A percentile compares a stretch with the other conserved stretches of the same genome.
Evolutionary conservation across 768 basidiomycete genomes (phyloP).

Genomic region (Boletus rex-veris): DNA sequence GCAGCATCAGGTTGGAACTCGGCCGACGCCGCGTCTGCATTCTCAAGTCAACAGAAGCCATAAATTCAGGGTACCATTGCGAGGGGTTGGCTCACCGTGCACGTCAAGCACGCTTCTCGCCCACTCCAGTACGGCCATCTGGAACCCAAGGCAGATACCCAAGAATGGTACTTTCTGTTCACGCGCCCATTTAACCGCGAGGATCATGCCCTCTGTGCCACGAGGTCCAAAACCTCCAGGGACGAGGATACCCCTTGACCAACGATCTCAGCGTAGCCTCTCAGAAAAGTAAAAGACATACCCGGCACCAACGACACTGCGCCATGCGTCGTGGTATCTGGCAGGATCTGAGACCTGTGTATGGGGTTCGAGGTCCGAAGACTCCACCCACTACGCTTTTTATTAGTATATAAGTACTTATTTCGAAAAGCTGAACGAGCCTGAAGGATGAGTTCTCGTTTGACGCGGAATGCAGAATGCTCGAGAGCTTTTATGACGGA

Average conservation of each 20-base stretch:
- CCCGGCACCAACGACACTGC: slow-evolving; percentile 86
- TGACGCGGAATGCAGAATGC: slow-evolving; percentile 93
- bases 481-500: slow-evolving; percentile 95
- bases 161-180: slow-evolving; percentile 94
- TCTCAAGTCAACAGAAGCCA: slow-evolving; percentile 8
- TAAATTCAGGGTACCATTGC: neutral
- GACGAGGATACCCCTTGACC: slow-evolving; percentile 84
- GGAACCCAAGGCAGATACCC: slow-evolving; percentile 97
- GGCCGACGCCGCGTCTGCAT: slow-evolving; percentile 74
- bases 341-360: slow-evolving; percentile 78
- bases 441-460: slow-evolving; percentile 75
- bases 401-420: slow-evolving; percentile 5
- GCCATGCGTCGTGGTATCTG: slow-evolving; percentile 94
- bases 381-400: slow-evolving; percentile 83
- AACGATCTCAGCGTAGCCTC: slow-evolving; percentile 9
- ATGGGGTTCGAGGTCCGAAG: slow-evolving; percentile 82
- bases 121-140: slow-evolving; percentile 95
- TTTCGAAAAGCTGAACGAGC: slow-evolving; percentile 40
- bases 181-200: slow-evolving; percentile 95
- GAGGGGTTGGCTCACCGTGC: slow-evolving; percentile 41
- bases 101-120: slow-evolving; percentile 79
- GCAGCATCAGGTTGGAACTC: slow-evolving; percentile 66
- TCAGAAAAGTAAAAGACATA: slow-evolving; percentile 35
- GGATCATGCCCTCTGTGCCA: slow-evolving; percentile 96
- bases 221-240: slow-evolving; percentile 94